Base-by-base conservation (phyloP, 1,139 yeast genomes). In the Diutina catenulata region DNA sequence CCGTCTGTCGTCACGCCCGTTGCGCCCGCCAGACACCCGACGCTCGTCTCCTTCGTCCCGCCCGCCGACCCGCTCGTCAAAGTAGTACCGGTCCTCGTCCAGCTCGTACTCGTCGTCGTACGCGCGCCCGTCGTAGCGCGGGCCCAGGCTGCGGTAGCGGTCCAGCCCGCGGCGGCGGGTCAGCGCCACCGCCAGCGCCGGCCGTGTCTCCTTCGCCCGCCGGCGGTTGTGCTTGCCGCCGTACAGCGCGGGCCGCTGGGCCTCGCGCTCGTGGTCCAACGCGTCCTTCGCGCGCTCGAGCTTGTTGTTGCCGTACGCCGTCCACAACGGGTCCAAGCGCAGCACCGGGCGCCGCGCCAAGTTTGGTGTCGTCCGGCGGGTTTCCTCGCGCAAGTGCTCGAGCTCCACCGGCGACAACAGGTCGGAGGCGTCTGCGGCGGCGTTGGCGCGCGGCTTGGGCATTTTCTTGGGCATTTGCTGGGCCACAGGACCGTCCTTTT, bases 331-430 rank as follows among this genome's bases (percentile, higher is more conserved):
- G 58, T 80, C 91, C 41, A 80, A 61, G 49, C 76, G 70, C 2
- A 88, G 80, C 24, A 76, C 75, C 7, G 91, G 91, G 50, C 86
- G 69, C 47, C 74, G 56, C 2, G 68, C 60, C 40, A 67, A 59
- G 13, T 63, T 47, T 7, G 70, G 59, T 64, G 51, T 73, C 49
- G 45, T 64, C 56, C 71, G 56, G 47, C 66, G 35, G n/a, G n/a
- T n/a, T 14, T 11, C 10, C 11, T 7, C 26, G 26, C 5, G 26
- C 14, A 24, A 13, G 11, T 13, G 14, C 26, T 24, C 26, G 11
- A 6, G 11, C 14, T 3, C 9, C n/a, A n/a, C n/a, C n/a, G n/a
- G n/a, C n/a, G n/a, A n/a, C n/a, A n/a, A n/a, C 23, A 21, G 23
- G 25, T 21, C 25, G 4, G n/a, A 6, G 6, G 25, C 25, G 19